Conservation (phyloP, 352 stramenopile genomes). For the Globisporangium nodosum region DNA sequence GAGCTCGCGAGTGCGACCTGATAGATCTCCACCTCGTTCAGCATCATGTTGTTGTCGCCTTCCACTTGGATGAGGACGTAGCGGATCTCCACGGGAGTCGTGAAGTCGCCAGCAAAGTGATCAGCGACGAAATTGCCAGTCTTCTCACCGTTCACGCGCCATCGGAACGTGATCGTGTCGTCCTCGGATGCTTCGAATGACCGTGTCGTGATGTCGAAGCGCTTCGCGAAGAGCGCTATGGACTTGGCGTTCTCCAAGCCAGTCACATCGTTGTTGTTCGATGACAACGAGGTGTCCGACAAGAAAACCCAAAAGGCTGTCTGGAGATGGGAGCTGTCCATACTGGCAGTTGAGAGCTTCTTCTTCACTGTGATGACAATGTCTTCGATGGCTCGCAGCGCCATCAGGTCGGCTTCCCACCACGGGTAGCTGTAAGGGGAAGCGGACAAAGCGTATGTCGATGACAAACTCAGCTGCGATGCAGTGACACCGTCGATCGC, state of each 20-base stretch:
- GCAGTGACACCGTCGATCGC: constrained; percentile 37
- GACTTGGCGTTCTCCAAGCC: constrained; percentile 27
- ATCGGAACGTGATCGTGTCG: constrained; percentile 43
- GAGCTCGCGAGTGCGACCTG: constrained; percentile 52
- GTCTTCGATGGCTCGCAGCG: constrained; percentile 32
- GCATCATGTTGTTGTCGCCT: constrained; percentile 44
- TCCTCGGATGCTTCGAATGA: constrained; percentile 34
- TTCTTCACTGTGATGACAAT: constrained; percentile 46
- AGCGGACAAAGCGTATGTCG: constrained; percentile 49
- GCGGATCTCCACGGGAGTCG: constrained; percentile 24
- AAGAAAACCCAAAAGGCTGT: constrained; percentile 46
- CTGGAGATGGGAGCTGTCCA: constrained; percentile 24
- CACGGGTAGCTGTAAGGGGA: constrained; percentile 41
- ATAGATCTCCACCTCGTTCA: constrained; percentile 66
- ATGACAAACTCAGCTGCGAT: constrained; percentile 31
- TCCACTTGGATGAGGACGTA: constrained; percentile 52
- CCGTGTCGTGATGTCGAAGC: constrained; percentile 35
- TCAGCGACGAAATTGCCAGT: constrained; percentile 29
- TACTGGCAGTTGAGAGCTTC: constrained; percentile 24
- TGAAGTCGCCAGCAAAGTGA: constrained; percentile 30
- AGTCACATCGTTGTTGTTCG: constrained; percentile 24
- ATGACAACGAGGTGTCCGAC: constrained; percentile 25
- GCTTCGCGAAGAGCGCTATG: constrained; percentile 18
- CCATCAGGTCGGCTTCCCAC: constrained; percentile 50
- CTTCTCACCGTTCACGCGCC: constrained; percentile 46